Conservation (phyloP, 495 filamentous ascomycete genomes). For the Stereocaulon alpinum region DNA sequence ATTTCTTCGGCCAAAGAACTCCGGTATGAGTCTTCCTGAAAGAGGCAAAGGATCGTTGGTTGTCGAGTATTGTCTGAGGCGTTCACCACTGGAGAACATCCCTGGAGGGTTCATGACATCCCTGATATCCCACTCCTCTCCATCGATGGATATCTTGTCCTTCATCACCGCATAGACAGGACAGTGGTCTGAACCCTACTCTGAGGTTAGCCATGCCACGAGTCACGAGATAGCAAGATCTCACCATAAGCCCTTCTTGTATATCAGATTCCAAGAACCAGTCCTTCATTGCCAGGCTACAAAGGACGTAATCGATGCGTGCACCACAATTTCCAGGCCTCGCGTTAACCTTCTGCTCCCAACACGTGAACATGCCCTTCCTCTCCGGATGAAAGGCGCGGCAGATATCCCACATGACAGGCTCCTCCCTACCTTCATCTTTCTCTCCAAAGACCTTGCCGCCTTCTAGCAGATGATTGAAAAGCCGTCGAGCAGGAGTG, state of each 20-base stretch:
- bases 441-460: constrained; percentile 60
- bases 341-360: constrained; percentile 79
- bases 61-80: constrained; percentile 52
- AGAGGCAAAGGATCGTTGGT: constrained; percentile 55
- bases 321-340: constrained; percentile 85
- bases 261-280: constrained; percentile 90
- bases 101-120: constrained; percentile 76
- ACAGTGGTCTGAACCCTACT: constrained; percentile 85
- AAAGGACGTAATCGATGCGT: constrained; percentile 88
- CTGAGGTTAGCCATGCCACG: constrained; percentile 16
- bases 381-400: constrained; percentile 70
- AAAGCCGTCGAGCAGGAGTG: constrained; percentile 62
- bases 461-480: constrained; percentile 72
- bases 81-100: constrained; percentile 60
- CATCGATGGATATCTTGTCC: constrained; percentile 45
- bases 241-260: constrained; percentile 79
- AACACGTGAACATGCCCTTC: constrained; percentile 90
- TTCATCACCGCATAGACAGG: constrained; percentile 78
- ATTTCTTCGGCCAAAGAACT: constrained; percentile 72
- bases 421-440: constrained; percentile 60
- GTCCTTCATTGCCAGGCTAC: constrained; percentile 63
- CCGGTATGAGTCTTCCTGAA: constrained; percentile 74
- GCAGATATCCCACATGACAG: constrained; percentile 78
- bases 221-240: background rate
- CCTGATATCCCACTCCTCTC: constrained; percentile 41